phyloP scores from a whole-genome alignment of 2,329 filamentous ascomycete species.

The Talaromyces pinophilus region DNA sequence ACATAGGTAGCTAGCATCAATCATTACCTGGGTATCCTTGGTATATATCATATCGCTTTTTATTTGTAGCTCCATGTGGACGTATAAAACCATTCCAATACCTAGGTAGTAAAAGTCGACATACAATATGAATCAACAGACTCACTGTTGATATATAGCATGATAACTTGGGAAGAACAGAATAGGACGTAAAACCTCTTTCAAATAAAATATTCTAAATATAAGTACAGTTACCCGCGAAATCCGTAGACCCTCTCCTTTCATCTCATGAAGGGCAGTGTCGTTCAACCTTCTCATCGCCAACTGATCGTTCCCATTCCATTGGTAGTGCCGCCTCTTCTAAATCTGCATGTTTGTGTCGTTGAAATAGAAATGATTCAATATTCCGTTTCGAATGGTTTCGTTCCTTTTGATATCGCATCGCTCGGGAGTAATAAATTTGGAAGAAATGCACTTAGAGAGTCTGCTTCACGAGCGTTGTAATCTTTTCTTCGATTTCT shows the following conservation, averaged over 20 bases:
- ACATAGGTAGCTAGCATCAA: neutral
- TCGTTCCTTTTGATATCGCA: neutral
- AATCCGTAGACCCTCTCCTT: neutral
- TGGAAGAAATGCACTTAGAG: constrained; percentile 30
- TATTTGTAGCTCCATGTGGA: neutral
- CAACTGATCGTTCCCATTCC: neutral
- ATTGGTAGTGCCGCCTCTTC: neutral
- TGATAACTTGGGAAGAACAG: no score
- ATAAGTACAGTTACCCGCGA: constrained; percentile 11
- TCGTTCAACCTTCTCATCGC: neutral
- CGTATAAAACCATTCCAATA: no score
- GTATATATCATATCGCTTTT: neutral
- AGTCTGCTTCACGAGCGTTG: constrained; percentile 60
- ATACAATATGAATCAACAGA: no score
- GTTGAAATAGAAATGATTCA: no score
- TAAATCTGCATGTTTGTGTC: neutral
- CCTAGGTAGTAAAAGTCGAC: no score
- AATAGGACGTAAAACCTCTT: neutral
- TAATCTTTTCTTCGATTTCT: constrained; percentile 69
- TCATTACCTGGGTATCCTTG: neutral
- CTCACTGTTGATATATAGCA: no score
- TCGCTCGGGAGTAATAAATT: neutral
- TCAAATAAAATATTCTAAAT: constrained; percentile 7
- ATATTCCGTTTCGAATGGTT: neutral
- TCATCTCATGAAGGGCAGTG: neutral